phyloP scores from a whole-genome alignment of 1,284 basidiomycete species.

The Paramarasmius palmivorus region DNA sequence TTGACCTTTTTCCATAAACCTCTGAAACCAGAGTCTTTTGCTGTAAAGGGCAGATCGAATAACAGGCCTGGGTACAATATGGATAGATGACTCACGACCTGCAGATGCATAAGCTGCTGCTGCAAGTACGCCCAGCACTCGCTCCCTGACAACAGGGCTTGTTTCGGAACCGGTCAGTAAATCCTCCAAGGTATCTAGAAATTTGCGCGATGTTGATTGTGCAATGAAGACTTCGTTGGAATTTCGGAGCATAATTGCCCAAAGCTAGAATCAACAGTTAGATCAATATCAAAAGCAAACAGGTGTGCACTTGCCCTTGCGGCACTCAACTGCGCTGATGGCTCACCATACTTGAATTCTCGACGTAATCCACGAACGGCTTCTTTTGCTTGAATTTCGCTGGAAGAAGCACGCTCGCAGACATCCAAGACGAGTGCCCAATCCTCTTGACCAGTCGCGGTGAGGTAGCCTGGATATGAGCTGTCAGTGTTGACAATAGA shows the following conservation, averaged over 20 bases:
- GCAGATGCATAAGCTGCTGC: slow-evolving; percentile 67
- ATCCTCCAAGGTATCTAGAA: slow-evolving; percentile 73
- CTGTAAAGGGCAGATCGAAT: slow-evolving; percentile 16
- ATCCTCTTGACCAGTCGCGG: slow-evolving; percentile 75
- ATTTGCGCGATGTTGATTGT: slow-evolving; percentile 74
- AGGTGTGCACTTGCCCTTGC: slow-evolving; percentile 59
- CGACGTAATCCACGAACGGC: slow-evolving; percentile 69
- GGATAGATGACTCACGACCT: too few relatives aligned
- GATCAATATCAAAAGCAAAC: neutral
- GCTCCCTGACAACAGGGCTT: slow-evolving; percentile 71
- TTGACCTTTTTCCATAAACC: slow-evolving; percentile 70
- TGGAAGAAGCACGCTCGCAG: slow-evolving; percentile 70
- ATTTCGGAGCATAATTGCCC: slow-evolving; percentile 82
- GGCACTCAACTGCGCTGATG: slow-evolving; percentile 68
- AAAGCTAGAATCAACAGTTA: too few relatives aligned
- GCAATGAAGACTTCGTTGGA: slow-evolving; percentile 63
- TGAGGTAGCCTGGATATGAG: slow-evolving; percentile 57
- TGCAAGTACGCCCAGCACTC: slow-evolving; percentile 69
- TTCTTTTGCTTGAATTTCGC: slow-evolving; percentile 70
- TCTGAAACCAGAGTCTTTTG: slow-evolving; percentile 54
- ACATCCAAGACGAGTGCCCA: slow-evolving; percentile 78
- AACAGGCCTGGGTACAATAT: too few relatives aligned
- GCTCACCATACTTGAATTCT: slow-evolving; percentile 81
- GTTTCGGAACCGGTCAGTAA: slow-evolving; percentile 52
- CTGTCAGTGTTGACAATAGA: slow-evolving; percentile 13